Evolutionary conservation across 805 yeast genomes (phyloP).

Genomic region (Wickerhamomyces silvicola): DNA sequence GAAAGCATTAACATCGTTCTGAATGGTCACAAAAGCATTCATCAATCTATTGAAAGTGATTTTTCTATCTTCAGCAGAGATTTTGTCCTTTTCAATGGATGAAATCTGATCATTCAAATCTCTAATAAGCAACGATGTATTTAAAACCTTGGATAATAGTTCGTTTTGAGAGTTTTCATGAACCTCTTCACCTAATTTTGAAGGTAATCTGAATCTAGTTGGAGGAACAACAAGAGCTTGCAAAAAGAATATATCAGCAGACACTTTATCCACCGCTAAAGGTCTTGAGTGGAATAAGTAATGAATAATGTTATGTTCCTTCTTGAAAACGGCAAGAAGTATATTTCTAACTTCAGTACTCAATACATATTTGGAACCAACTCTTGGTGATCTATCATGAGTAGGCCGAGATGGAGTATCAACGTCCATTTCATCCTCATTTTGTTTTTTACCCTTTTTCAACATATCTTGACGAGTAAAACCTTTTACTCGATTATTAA

Average conservation of each 20-base stretch:
- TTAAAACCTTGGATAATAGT: constrained; percentile 70
- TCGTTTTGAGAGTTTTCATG: constrained; percentile 95
- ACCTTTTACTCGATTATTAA: constrained; percentile 81
- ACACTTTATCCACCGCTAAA: constrained; percentile 34
- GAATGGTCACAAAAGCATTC: constrained; percentile 93
- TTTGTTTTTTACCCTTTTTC: constrained; percentile 21
- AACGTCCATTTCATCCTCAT: constrained; percentile 25
- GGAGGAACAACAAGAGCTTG: constrained; percentile 91
- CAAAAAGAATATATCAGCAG: constrained; percentile 83
- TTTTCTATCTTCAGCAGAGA: constrained; percentile 64
- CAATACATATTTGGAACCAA: constrained; percentile 79
- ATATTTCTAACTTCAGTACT: constrained; percentile 83
- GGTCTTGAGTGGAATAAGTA: constrained; percentile 84
- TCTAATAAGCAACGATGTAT: constrained; percentile 74
- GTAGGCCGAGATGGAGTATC: constrained; percentile 14
- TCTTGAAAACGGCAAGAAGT: constrained; percentile 65
- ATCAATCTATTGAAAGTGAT: constrained; percentile 80
- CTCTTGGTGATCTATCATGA: constrained; percentile 31
- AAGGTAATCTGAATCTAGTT: constrained; percentile 94
- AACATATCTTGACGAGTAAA: constrained; percentile 66
- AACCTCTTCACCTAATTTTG: constrained; percentile 91
- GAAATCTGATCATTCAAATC: constrained; percentile 84
- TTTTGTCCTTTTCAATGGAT: constrained; percentile 49
- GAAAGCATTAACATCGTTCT: constrained; percentile 90
- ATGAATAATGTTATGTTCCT: constrained; percentile 63